Evolutionary conservation across 2,329 filamentous ascomycete genomes (phyloP).

Genomic region (Ceratocystiopsis brevicomis): DNA sequence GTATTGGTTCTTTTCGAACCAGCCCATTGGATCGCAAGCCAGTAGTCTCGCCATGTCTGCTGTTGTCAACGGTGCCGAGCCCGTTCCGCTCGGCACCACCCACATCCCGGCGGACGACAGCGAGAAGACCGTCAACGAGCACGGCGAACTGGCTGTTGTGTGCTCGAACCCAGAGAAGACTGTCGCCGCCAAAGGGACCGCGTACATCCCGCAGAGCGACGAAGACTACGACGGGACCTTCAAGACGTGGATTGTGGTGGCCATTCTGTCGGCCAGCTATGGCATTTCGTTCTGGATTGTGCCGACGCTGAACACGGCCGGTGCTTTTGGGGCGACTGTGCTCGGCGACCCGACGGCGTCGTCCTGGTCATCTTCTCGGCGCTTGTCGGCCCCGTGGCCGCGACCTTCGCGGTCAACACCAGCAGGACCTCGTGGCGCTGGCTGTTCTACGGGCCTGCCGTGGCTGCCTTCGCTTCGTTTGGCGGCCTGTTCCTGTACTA

Average conservation of each 20-base stretch:
- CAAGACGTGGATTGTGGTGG: slow-evolving; percentile 22
- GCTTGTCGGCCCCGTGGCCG: slow-evolving; percentile 25
- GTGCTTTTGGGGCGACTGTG: slow-evolving; percentile 15
- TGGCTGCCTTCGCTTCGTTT: slow-evolving; percentile 24
- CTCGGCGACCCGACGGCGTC: slow-evolving; percentile 16
- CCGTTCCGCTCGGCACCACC: no score
- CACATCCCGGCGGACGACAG: no score
- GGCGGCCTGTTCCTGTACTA: slow-evolving; percentile 21
- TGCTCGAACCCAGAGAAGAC: no score
- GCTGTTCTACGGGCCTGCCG: slow-evolving; percentile 25
- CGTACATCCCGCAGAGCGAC: slow-evolving; percentile 15
- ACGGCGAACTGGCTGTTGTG: no score
- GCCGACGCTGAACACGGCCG: slow-evolving; percentile 15
- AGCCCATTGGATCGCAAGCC: no score
- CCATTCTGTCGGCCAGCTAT: slow-evolving; percentile 18
- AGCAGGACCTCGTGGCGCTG: slow-evolving; percentile 19
- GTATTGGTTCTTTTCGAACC: no score
- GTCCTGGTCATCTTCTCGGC: slow-evolving; percentile 24
- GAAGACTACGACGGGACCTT: slow-evolving; percentile 20
- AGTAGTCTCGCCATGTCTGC: no score
- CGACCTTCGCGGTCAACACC: slow-evolving; percentile 18
- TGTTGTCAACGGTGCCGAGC: no score
- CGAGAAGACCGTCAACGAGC: no score
- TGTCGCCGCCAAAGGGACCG: no score
- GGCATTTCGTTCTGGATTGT: slow-evolving; percentile 22